Conservation (phyloP, 2,329 filamentous ascomycete species). For the Venturia oleaginea region DNA sequence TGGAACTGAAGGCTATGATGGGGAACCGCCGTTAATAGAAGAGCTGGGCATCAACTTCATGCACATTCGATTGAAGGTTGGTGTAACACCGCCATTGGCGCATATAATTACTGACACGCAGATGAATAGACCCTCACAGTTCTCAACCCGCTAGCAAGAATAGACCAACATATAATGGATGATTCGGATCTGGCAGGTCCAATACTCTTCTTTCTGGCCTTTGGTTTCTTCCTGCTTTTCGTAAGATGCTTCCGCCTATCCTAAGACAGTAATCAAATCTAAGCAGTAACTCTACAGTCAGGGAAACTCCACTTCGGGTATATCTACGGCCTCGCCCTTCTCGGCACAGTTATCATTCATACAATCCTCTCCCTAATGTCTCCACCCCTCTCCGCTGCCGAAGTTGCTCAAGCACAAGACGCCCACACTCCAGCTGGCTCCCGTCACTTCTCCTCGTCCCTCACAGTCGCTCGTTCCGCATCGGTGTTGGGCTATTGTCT, state of each 20-base stretch:
- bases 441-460: conserved; percentile 65
- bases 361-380: conserved; percentile 95
- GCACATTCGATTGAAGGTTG: conserved; percentile 86
- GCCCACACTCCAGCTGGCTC: conserved; percentile 27
- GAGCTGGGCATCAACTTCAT: conserved; percentile 95
- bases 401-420: conserved; percentile 24
- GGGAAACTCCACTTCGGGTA: conserved; percentile 98
- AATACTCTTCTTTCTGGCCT: conserved; percentile 87
- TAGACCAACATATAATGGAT: conserved; percentile 98
- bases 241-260: conserved; percentile 24
- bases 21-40: conserved; percentile 84
- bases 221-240: conserved; percentile 71
- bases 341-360: conserved; percentile 80
- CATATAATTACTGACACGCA: background rate
- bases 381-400: conserved; percentile 53
- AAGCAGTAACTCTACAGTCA: conserved; percentile 41
- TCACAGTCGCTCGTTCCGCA: conserved; percentile 82
- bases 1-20: conserved; percentile 92
- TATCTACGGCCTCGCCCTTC: conserved; percentile 90
- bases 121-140: conserved; percentile 73
- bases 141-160: conserved; percentile 82
- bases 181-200: conserved; percentile 90
- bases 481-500: conserved; percentile 93
- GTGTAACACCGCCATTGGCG: conserved; percentile 14
- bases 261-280: background rate